These are phyloP conservation scores for Brettanomyces nanus DNA, from an alignment of 805 yeast species.

Conservation along the genomic window DNA sequence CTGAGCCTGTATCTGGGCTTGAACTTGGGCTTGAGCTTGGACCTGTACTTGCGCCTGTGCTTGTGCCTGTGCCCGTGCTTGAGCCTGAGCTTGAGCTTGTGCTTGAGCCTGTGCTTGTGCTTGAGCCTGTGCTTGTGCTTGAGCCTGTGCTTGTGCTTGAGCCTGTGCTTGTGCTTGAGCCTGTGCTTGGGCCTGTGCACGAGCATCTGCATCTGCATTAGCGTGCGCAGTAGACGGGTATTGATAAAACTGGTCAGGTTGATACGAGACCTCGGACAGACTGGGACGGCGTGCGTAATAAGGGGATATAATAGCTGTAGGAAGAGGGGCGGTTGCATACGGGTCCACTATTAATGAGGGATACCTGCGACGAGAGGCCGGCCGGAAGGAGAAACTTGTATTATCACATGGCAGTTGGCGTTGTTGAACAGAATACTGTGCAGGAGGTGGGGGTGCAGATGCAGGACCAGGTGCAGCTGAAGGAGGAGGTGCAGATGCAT, in stretches of 20 bases:
- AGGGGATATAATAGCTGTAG: slow-evolving; percentile 5
- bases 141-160: too few relatives aligned
- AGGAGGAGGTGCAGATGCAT: neutral
- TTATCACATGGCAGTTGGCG: neutral
- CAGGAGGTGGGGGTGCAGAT: neutral
- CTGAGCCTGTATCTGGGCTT: slow-evolving; percentile 2
- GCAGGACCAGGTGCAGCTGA: neutral
- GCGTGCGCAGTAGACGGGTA: too few relatives aligned
- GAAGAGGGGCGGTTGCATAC: slow-evolving; percentile 32
- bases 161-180: slow-evolving; percentile 5
- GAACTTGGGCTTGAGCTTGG: slow-evolving; percentile 4
- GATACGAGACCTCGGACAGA: slow-evolving; percentile 1
- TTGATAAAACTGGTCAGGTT: slow-evolving; percentile 4
- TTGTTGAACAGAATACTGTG: neutral
- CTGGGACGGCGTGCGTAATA: slow-evolving; percentile 2
- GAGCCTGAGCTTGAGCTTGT: too few relatives aligned
- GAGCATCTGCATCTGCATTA: slow-evolving; percentile 27
- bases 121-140: too few relatives aligned
- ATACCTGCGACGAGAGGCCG: slow-evolving; percentile 30
- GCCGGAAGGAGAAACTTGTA: slow-evolving; percentile 16
- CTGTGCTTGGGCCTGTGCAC: slow-evolving; percentile 13
- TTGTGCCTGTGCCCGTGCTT: too few relatives aligned
- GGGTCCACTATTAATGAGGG: slow-evolving; percentile 46
- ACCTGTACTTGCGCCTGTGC: too few relatives aligned
- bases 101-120: too few relatives aligned